Evolutionary conservation across 495 filamentous ascomycete genomes (phyloP).

Genomic region (Podospora pseudoanserina): DNA sequence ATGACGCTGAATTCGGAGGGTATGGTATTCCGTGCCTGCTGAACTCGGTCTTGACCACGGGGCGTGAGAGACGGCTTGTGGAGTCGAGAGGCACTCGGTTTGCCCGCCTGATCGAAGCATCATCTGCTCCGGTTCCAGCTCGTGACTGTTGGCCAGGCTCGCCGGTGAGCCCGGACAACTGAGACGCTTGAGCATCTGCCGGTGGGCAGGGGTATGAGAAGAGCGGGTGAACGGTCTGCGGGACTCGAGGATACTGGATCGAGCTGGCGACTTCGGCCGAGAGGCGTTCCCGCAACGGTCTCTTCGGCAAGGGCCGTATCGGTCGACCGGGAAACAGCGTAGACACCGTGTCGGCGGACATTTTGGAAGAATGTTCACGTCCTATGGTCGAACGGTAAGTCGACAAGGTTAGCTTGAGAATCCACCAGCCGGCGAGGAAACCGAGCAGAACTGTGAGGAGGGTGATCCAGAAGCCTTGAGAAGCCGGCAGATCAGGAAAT

Average conservation of each 20-base stretch:
- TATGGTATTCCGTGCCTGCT: constrained; percentile 43
- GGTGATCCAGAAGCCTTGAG: background rate
- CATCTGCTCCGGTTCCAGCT: constrained; percentile 8
- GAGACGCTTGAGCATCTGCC: constrained; percentile 34
- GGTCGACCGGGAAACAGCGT: constrained; percentile 79
- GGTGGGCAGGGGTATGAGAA: constrained; percentile 70
- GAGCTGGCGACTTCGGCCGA: constrained; percentile 77
- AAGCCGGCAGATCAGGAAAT: background rate
- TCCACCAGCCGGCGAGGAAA: constrained; percentile 19
- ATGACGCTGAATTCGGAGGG: constrained; percentile 47
- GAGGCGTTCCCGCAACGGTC: constrained; percentile 77
- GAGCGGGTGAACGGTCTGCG: constrained; percentile 60
- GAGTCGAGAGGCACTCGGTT: constrained; percentile 28
- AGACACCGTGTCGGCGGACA: constrained; percentile 71
- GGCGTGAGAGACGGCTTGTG: constrained; percentile 25
- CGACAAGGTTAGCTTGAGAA: constrained; percentile 4
- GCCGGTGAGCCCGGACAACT: background rate
- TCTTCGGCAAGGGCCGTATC: constrained; percentile 89
- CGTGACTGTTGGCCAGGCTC: constrained; percentile 27
- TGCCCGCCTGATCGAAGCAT: background rate
- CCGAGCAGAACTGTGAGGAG: background rate
- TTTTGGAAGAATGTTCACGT: constrained; percentile 31
- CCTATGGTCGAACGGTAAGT: constrained; percentile 8
- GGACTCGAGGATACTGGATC: constrained; percentile 74
- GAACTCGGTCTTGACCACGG: constrained; percentile 29